Conservation (phyloP, 371 early-diverging fungal genomes). For the Mortierella sp. region DNA sequence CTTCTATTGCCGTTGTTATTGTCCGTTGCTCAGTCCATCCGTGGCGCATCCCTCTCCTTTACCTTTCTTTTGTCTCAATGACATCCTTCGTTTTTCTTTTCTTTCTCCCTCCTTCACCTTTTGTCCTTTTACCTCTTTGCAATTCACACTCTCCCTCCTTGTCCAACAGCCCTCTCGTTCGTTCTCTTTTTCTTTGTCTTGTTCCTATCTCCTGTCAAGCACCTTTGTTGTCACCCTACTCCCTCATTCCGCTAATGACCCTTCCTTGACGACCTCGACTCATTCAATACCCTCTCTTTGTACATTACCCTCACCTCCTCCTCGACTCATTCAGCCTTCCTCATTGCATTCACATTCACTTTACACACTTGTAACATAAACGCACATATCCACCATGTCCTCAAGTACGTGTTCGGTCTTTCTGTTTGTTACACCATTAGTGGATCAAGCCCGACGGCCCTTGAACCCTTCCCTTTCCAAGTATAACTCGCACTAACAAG, state of each 20-base stretch:
- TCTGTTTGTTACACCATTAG: not conserved
- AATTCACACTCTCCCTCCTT: not conserved
- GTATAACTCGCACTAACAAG: not conserved
- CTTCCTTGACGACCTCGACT: not conserved
- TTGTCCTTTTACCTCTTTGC: not conserved
- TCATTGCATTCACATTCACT: not conserved
- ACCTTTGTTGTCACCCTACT: not conserved
- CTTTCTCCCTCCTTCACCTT: not conserved
- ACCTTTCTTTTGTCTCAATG: not conserved
- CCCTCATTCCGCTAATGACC: not conserved
- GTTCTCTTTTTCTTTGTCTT: not conserved
- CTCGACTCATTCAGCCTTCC: not conserved
- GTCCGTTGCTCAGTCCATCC: too few relatives aligned
- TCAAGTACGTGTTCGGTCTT: not conserved
- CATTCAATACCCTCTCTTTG: not conserved
- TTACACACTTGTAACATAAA: not conserved
- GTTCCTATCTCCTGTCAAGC: not conserved
- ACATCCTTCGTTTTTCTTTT: not conserved
- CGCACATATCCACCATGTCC: not conserved
- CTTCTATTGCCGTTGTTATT: not conserved
- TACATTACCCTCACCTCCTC: not conserved
- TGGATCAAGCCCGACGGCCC: not conserved
- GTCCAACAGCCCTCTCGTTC: not conserved
- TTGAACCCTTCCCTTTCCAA: too few relatives aligned
- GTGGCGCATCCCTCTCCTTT: too few relatives aligned